These are phyloP conservation scores for Aspergillus affinis DNA, from an alignment of 495 filamentous ascomycete species.

Conservation along the genomic window DNA sequence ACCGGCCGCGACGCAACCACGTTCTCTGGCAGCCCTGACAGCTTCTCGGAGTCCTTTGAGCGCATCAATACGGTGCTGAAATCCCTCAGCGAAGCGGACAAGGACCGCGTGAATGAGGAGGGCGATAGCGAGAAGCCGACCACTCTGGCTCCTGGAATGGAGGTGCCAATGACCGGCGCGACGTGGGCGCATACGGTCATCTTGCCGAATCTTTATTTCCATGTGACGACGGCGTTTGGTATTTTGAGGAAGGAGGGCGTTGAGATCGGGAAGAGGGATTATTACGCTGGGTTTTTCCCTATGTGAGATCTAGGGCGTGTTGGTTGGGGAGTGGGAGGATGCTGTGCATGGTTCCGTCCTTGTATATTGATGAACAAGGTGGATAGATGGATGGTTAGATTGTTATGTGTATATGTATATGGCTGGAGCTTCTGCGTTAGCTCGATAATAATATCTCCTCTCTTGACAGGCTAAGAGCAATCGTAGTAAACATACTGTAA, in stretches of 20 bases:
- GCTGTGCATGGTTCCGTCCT: too few relatives aligned
- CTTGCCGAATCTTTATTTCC: conserved; percentile 61
- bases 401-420: too few relatives aligned
- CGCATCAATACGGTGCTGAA: conserved; percentile 42
- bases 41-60: conserved; percentile 39
- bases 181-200: conserved; percentile 39
- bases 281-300: conserved; percentile 22
- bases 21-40: conserved; percentile 36
- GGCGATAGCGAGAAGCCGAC: conserved; percentile 18
- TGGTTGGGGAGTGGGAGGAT: too few relatives aligned
- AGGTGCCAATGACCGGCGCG: conserved; percentile 18
- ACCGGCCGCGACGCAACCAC: conserved; percentile 29
- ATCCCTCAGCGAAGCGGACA: conserved; percentile 37
- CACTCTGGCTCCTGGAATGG: conserved; percentile 12
- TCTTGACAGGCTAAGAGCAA: too few relatives aligned
- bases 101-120: conserved; percentile 33
- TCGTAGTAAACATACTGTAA: too few relatives aligned
- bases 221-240: conserved; percentile 54
- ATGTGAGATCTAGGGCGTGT: not conserved
- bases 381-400: too few relatives aligned
- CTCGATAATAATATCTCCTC: too few relatives aligned
- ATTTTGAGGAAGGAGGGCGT: conserved; percentile 59
- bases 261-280: conserved; percentile 54
- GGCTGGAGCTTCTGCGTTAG: too few relatives aligned
- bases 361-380: not conserved